Base-by-base conservation (phyloP, 2,329 filamentous ascomycete species). In the Colletotrichum tropicale region DNA sequence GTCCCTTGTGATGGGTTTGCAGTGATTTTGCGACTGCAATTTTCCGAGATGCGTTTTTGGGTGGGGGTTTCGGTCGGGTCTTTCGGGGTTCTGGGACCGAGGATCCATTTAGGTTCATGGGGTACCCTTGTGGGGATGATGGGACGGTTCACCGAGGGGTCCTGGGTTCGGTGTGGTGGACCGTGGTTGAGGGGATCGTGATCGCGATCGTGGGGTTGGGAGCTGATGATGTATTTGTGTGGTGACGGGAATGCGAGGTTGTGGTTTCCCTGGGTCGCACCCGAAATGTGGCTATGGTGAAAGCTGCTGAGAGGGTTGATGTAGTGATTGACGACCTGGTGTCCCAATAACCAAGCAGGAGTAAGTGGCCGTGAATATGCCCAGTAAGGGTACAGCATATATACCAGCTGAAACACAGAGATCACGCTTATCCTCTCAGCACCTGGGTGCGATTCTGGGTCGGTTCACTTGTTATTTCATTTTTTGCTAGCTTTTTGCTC, bases 301-400 rank as follows among this genome's bases (percentile, higher is more conserved):
- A 43, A 43, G 5, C 38, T 10, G 38, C 38, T 8, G 18, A 43
- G 16, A 43, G 18, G 4, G 16, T 43, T n/a, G 8, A 43, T 3
- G 0, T 9, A 3, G 38, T 0, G 8, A 8, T n/a, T 0, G 38
- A 43, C 8, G 16, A 43, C 38, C 2, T n/a, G 38, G 0, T 10
- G 16, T n/a, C 38, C 8, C 38, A 43, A 43, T 5, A 43, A 9
- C 16, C 38, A 5, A 43, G 38, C 18, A 43, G 38, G 16, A 43
- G 43, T 21, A n/a, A 48, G 38, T 48, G 38, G n/a, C n/a, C n/a
- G n/a, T n/a, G n/a, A n/a, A n/a, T n/a, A n/a, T n/a, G n/a, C n/a
- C n/a, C n/a, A n/a, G 38, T 12, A n/a, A n/a, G 12, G 5, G 38
- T 48, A 48, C 18, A 12, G 38, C 38, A n/a, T 18, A n/a, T 48